Evolutionary conservation across 495 filamentous ascomycete genomes (phyloP).

Genomic region (Astrocystis sublimbata): DNA sequence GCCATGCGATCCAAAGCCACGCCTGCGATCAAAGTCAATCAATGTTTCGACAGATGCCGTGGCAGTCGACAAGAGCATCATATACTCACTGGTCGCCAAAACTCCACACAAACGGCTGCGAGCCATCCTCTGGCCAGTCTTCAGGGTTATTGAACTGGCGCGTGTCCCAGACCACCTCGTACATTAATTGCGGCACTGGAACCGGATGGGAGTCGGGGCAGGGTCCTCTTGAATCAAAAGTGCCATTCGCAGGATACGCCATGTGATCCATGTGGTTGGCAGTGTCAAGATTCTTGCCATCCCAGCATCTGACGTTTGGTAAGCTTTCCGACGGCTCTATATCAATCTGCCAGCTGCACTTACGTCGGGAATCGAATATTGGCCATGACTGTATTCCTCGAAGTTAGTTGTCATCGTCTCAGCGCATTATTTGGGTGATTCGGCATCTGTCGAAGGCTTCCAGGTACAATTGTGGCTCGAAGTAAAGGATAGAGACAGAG

Average conservation of each 20-base stretch:
- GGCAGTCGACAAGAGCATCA: background rate
- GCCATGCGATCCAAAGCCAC: constrained; percentile 32
- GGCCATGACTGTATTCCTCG: constrained; percentile 28
- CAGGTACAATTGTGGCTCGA: background rate
- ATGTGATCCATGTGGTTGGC: constrained; percentile 37
- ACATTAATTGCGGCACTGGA: constrained; percentile 36
- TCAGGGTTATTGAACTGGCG: constrained; percentile 42
- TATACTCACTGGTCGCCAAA: constrained; percentile 36
- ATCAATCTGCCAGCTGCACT: constrained; percentile 6
- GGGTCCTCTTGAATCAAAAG: constrained; percentile 32
- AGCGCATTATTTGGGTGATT: background rate
- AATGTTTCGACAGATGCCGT: background rate
- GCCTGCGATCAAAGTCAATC: constrained; percentile 11
- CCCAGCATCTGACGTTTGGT: constrained; percentile 30
- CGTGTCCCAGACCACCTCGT: constrained; percentile 36
- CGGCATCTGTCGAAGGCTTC: background rate
- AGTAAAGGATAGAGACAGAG: background rate
- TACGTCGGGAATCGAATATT: constrained; percentile 40
- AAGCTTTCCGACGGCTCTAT: background rate
- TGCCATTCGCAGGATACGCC: constrained; percentile 33
- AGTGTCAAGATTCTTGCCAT: constrained; percentile 37
- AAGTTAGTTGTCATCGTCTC: background rate
- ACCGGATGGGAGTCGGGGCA: constrained; percentile 34
- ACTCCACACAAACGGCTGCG: constrained; percentile 44
- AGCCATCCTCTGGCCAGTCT: constrained; percentile 45